These are phyloP conservation scores for Otatea glauca DNA, from an alignment of 176 grass and related monocot genomes.

Conservation along the genomic window DNA sequence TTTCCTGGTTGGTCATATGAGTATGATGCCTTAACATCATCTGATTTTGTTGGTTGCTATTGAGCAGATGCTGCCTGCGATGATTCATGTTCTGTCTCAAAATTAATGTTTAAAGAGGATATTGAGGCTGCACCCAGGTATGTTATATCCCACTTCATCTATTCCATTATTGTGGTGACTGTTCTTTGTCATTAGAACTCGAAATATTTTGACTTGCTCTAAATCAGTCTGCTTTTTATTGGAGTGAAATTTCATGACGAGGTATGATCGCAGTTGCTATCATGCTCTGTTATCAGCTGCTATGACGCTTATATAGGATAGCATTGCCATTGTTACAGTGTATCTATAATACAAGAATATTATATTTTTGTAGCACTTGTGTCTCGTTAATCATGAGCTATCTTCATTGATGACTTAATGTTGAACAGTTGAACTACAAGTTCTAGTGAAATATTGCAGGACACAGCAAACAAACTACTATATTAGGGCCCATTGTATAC, in stretches of 20 bases:
- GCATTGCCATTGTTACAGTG: background rate
- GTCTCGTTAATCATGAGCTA: background rate
- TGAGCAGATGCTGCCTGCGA: slow-evolving; percentile 45
- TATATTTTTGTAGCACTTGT: background rate
- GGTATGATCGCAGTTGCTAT: background rate
- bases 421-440: background rate
- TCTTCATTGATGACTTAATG: background rate
- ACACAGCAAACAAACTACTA: background rate
- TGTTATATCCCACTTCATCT: slow-evolving; percentile 9
- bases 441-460: background rate
- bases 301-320: background rate
- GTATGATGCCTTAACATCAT: slow-evolving; percentile 13
- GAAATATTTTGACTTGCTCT: slow-evolving; percentile 1
- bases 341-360: background rate
- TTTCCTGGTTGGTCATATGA: slow-evolving; percentile 12
- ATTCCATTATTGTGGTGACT: background rate
- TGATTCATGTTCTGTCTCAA: slow-evolving; percentile 51
- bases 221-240: background rate
- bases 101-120: slow-evolving; percentile 64
- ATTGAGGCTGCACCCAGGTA: slow-evolving; percentile 46
- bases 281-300: background rate
- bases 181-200: slow-evolving; percentile 5
- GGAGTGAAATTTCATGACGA: background rate
- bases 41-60: slow-evolving; percentile 16
- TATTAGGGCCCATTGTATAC: background rate